Evolutionary conservation across 441 rosid species (phyloP), one percentile per base, ranked within the genome.

Genomic region (Iberis amara): DNA sequence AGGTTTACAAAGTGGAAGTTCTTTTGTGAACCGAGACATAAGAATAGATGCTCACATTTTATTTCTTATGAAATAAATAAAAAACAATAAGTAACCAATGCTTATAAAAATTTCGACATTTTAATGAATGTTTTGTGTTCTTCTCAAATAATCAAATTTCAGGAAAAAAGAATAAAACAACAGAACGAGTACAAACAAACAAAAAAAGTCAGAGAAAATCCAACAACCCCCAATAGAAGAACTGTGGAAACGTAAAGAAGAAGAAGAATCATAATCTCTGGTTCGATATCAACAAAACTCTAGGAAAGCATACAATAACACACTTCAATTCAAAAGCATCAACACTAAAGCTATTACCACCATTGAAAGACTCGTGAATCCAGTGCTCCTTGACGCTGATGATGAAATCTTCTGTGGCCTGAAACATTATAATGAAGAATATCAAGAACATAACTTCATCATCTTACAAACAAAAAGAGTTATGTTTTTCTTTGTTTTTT

Each of bases 401-500:
- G 52, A 72, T 41, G 94, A 69, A 53, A 81, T 72, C 36, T 78
- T 78, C 46, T 87, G 82, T 31, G 85, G 82, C 83, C 98, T 91
- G 78, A 64, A 59, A 59, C 13, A 66, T 8, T 5, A 18, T 8
- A 42, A 11, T 21, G 28, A 13, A 14, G 3, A 8, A 50, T 43
- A 35, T 40, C 24, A 64, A 56, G 6, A 57, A 49, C 57, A 48
- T 11, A 30, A 49, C 21, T 64, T 21, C 18, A 3, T 1, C 47
- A 10, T n/a, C 31, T 9, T 43, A 10, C 4, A 26, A 21, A 24
- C 8, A 1, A 10, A 41, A n/a, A 27, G 54, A 27, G 38, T 7
- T 3, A 18, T 18, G 21, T 18, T 35, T 31, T 7, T 10, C 4
- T 28, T 28, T 28, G 1, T 7, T 30, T 36, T 62, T 54, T 87